Conservation (phyloP, 2,329 filamentous ascomycete species). For the Venturia pyrina region DNA sequence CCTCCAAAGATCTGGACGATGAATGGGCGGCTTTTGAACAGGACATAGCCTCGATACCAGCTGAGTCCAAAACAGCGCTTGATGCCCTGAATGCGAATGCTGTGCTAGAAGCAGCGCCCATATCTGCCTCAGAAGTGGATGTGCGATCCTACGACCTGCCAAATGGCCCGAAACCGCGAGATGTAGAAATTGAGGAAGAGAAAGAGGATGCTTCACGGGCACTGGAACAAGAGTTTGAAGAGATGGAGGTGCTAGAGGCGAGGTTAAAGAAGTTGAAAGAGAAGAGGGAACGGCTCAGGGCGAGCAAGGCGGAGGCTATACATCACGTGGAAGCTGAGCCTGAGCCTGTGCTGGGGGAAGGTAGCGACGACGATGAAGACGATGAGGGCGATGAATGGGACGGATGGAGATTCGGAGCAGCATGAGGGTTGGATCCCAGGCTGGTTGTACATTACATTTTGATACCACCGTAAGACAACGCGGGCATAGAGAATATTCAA, state of each 20-base stretch:
- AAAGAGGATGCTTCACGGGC: conserved; percentile 36
- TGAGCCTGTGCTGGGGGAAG: conserved; percentile 18
- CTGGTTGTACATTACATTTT: not conserved
- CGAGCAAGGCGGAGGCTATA: conserved; percentile 12
- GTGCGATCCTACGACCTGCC: not conserved
- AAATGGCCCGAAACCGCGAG: conserved; percentile 33
- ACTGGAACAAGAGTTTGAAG: conserved; percentile 39
- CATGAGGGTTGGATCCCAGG: not conserved
- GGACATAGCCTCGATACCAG: conserved; percentile 49
- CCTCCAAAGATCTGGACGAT: conserved; percentile 51
- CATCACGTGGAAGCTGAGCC: not conserved
- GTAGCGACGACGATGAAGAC: conserved; percentile 22
- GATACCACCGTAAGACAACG: not conserved
- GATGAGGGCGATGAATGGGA: conserved; percentile 28
- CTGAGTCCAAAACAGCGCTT: conserved; percentile 18
- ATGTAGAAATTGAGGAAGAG: conserved; percentile 38
- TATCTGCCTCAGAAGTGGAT: conserved; percentile 34
- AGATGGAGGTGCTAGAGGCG: conserved; percentile 39
- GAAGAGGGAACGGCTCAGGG: conserved; percentile 32
- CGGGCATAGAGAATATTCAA: conserved; percentile 1
- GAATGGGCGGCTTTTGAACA: conserved; percentile 85
- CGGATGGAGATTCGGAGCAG: conserved; percentile 9
- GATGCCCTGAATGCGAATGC: conserved; percentile 23
- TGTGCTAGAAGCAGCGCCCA: conserved; percentile 36
- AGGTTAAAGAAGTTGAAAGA: conserved; percentile 35